Evolutionary conservation across 1,284 basidiomycete genomes (phyloP), one percentile per base, ranked within the genome.

Genomic region (Xanthoconium separans): DNA sequence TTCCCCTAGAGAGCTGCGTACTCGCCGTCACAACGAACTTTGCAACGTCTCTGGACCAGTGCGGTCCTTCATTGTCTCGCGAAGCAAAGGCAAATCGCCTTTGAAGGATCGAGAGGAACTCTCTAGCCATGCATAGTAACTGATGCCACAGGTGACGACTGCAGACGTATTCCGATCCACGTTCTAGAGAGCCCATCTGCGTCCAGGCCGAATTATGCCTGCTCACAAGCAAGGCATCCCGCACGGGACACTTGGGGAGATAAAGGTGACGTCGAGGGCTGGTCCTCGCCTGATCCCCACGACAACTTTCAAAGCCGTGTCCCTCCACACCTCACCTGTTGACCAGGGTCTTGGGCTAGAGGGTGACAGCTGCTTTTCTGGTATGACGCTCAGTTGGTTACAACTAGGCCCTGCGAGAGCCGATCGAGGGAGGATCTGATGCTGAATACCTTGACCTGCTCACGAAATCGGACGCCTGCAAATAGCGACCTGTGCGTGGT

Each of bases 401-500:
- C 59, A 59, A 51, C 67, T 48, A 58, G 69, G 57, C 70, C 44
- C 65, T 24, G 67, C 65, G 29, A 69, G 62, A 56, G 65, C 64
- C n/a, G n/a, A n/a, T 68, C 69, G 15, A 57, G 56, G 65, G 58
- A 54, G 64, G 6, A 24, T 24, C 24, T 34, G 33, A 70, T 56
- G 44, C 67, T 70, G n/a, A 68, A 69, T 68, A 71, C 70, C 68
- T 71, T n/a, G 51, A 58, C 68, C 66, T 56, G 64, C 62, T 70
- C 66, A 71, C 58, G 50, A 71, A 7, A 30, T 33, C 2, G 40
- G n/a, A 55, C 59, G n/a, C n/a, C n/a, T 44, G 50, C 4, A 0
- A 5, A 36, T 27, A 6, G 49, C 24, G 57, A 61, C 56, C n/a
- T 56, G 42, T 71, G 41, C 49, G 65, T 58, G 51, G 58, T 68